These are phyloP conservation scores for Fusarium sp. DNA, from an alignment of 2,329 filamentous ascomycete genomes.

Conservation along the genomic window DNA sequence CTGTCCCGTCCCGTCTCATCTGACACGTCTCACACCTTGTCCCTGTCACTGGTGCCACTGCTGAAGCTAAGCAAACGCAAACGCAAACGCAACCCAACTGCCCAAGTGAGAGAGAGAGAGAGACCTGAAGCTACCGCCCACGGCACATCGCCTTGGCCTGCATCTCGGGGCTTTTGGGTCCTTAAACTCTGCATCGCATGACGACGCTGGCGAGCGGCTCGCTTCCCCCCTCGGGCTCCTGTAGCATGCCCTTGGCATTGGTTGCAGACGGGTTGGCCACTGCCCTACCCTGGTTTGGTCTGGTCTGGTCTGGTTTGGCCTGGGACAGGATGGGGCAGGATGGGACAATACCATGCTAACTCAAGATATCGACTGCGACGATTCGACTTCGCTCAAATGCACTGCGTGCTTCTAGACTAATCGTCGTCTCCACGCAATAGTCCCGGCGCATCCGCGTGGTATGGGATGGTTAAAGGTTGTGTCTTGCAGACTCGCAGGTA, in stretches of 20 bases:
- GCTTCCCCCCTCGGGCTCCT: constrained; percentile 27
- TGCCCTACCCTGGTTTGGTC: constrained; percentile 12
- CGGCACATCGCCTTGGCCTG: constrained; percentile 33
- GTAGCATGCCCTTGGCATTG: constrained; percentile 34
- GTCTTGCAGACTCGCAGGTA: constrained; percentile 44
- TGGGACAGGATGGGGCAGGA: background rate
- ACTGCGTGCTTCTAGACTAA: constrained; percentile 40
- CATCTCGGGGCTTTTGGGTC: constrained; percentile 36
- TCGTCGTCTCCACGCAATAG: constrained; percentile 41
- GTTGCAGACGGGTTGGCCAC: constrained; percentile 39
- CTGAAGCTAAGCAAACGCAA: constrained; percentile 3
- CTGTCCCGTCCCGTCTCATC: constrained; percentile 33
- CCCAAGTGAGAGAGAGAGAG: constrained; percentile 9
- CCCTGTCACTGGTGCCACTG: constrained; percentile 25
- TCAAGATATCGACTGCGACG: constrained; percentile 21
- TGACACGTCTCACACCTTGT: constrained; percentile 38
- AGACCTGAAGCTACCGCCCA: constrained; percentile 17
- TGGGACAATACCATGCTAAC: constrained; percentile 10
- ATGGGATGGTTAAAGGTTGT: constrained; percentile 38
- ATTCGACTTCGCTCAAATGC: constrained; percentile 19
- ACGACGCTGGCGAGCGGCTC: constrained; percentile 39
- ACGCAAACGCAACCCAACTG: constrained; percentile 4
- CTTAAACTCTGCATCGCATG: constrained; percentile 39
- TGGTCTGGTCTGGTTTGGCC: background rate
- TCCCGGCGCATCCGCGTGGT: constrained; percentile 44